phyloP scores from a whole-genome alignment of 1,139 yeast genomes.

The Suhomyces yuchorum region DNA sequence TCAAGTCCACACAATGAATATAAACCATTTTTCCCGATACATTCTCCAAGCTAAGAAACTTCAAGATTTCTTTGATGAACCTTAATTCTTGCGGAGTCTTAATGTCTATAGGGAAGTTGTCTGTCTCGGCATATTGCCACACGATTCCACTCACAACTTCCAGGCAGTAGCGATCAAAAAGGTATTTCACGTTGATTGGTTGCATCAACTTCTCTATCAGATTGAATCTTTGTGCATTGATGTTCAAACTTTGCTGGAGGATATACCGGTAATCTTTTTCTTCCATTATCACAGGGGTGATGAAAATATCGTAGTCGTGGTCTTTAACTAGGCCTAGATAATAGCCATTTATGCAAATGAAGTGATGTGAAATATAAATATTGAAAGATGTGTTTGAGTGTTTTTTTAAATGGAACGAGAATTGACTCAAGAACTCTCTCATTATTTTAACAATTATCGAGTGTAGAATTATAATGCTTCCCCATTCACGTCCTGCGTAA shows the following conservation, averaged over 20 bases:
- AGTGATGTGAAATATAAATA: constrained; percentile 16
- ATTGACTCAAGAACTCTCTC: constrained; percentile 19
- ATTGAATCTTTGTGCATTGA: neutral
- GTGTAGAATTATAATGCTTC: constrained; percentile 26
- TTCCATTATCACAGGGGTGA: neutral
- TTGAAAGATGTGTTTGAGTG: constrained; percentile 4
- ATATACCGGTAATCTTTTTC: neutral
- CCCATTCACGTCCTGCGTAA: constrained; percentile 29
- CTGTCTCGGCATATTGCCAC: neutral
- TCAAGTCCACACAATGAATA: neutral
- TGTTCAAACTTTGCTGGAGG: constrained; percentile 1
- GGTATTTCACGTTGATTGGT: constrained; percentile 17
- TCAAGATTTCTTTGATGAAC: constrained; percentile 2
- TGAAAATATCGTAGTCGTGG: neutral
- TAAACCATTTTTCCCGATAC: constrained; percentile 11
- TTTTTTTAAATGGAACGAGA: neutral
- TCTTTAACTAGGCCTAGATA: constrained; percentile 7
- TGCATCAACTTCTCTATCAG: neutral
- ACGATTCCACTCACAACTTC: neutral
- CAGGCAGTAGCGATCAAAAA: constrained; percentile 15
- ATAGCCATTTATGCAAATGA: constrained; percentile 15
- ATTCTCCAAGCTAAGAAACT: constrained; percentile 13
- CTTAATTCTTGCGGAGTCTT: constrained; percentile 3
- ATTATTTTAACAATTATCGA: constrained; percentile 27
- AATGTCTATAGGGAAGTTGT: neutral